phyloP scores from a whole-genome alignment of 1,284 basidiomycete genomes.

The Microbotryomycetes sp. region DNA sequence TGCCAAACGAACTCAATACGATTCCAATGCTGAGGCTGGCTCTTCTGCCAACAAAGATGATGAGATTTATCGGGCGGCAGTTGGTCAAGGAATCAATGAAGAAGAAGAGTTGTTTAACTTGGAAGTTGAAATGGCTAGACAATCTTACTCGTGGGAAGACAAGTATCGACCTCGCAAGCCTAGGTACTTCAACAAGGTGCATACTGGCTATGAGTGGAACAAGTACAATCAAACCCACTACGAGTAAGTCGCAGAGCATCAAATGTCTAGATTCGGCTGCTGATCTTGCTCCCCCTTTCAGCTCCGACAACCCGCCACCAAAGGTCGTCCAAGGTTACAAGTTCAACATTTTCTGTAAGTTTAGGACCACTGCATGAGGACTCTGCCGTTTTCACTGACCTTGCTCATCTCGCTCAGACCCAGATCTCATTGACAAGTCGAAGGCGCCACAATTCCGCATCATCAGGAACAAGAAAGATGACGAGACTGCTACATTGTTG shows the following conservation, averaged over 20 bases:
- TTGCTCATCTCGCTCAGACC: slow-evolving; percentile 48
- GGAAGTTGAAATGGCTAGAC: slow-evolving; percentile 77
- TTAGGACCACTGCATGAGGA: too few species aligned
- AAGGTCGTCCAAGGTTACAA: slow-evolving; percentile 99
- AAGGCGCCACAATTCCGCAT: slow-evolving; percentile 94
- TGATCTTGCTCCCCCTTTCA: slow-evolving; percentile 41
- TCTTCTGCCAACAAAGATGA: slow-evolving; percentile 20
- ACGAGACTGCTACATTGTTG: slow-evolving; percentile 86
- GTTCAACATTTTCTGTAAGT: slow-evolving; percentile 46
- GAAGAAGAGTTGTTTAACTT: slow-evolving; percentile 86
- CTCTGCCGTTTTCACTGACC: neutral
- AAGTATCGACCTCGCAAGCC: slow-evolving; percentile 98
- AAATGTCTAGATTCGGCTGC: too few species aligned
- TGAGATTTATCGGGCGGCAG: slow-evolving; percentile 55
- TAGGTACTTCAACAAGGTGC: slow-evolving; percentile 96
- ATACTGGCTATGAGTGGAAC: slow-evolving; percentile 99
- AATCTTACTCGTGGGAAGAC: slow-evolving; percentile 93
- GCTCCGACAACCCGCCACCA: slow-evolving; percentile 90
- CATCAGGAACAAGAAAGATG: slow-evolving; percentile 81
- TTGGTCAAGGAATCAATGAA: slow-evolving; percentile 77
- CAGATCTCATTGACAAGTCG: slow-evolving; percentile 92
- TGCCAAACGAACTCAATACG: slow-evolving; percentile 52
- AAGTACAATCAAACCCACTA: slow-evolving; percentile 99
- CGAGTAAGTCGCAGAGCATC: slow-evolving; percentile 61
- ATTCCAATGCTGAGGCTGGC: slow-evolving; percentile 15